These are phyloP conservation scores for Tylopilus vinaceipallidus DNA, from an alignment of 768 basidiomycete species.

Conservation along the genomic window DNA sequence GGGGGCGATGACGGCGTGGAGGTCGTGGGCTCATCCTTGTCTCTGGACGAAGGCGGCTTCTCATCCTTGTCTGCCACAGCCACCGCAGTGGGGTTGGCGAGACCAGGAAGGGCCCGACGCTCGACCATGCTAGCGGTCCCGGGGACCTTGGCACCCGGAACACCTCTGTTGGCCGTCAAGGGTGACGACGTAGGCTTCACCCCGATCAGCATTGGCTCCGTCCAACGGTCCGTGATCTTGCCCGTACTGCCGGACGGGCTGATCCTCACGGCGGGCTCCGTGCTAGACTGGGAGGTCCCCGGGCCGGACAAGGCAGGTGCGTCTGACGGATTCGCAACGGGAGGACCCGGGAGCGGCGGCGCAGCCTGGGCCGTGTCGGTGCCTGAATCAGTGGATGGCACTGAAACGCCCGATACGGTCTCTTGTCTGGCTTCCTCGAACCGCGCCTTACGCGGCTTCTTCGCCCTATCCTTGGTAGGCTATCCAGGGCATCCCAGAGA, in stretches of 20 bases:
- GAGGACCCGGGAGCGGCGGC: neutral
- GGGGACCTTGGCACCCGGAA: slow-evolving; percentile 9
- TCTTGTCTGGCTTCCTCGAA: slow-evolving; percentile 16
- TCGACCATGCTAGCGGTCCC: slow-evolving; percentile 32
- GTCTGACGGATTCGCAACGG: slow-evolving; percentile 5
- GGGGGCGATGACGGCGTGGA: slow-evolving; percentile 35
- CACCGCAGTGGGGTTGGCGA: slow-evolving; percentile 20
- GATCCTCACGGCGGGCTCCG: slow-evolving; percentile 5
- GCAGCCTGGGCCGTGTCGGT: neutral
- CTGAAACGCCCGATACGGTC: neutral
- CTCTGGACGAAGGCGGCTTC: slow-evolving; percentile 8
- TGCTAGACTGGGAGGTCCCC: neutral
- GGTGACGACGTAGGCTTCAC: slow-evolving; percentile 22
- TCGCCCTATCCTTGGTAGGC: slow-evolving; percentile 75
- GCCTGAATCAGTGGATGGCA: neutral
- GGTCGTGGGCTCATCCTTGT: slow-evolving; percentile 16
- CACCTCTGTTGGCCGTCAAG: neutral
- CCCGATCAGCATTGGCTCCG: slow-evolving; percentile 32
- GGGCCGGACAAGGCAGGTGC: neutral
- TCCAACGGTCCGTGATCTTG: slow-evolving; percentile 33
- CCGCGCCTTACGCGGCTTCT: slow-evolving; percentile 56
- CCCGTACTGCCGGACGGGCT: slow-evolving; percentile 10
- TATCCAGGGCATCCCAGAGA: slow-evolving; percentile 31
- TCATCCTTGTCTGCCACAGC: slow-evolving; percentile 5
- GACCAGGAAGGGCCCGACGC: slow-evolving; percentile 43